Percentiles rank a stretch among this genome's conserved stretches.
These are phyloP conservation scores for Oryza meyeriana DNA, from an alignment of 176 grass and related monocot genomes.

Conservation along the genomic window DNA sequence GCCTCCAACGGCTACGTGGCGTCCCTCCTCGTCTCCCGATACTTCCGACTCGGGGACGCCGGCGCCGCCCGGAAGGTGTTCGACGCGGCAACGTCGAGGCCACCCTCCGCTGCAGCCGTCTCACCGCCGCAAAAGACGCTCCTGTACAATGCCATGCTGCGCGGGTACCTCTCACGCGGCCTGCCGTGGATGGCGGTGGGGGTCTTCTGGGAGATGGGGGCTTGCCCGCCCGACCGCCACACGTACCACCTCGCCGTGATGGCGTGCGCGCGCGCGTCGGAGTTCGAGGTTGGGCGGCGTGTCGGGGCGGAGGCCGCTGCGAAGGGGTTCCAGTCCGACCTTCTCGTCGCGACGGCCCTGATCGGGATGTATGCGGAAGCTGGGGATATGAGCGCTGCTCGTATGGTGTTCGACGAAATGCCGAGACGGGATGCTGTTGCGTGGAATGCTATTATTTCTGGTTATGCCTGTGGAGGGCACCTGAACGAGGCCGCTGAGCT, in stretches of 20 bases:
- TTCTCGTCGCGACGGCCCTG: conserved; percentile 54
- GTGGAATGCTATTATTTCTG: conserved; percentile 59
- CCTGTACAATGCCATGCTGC: conserved; percentile 69
- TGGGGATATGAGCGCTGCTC: conserved; percentile 33
- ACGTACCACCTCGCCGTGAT: conserved; percentile 59
- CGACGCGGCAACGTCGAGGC: conserved; percentile 17
- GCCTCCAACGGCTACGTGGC: conserved; percentile 46
- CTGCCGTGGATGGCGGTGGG: conserved; percentile 30
- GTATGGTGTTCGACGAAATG: conserved; percentile 61
- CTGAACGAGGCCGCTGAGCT: conserved; percentile 33
- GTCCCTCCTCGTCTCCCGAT: conserved; percentile 54
- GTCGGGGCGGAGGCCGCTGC: neutral
- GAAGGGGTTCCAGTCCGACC: conserved; percentile 40
- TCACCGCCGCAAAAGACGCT: conserved; percentile 34
- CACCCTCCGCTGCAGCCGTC: neutral
- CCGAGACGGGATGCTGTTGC: conserved; percentile 35
- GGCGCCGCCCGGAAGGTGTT: conserved; percentile 42
- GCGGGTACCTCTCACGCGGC: conserved; percentile 37
- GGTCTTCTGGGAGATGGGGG: conserved; percentile 36
- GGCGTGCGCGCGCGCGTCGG: conserved; percentile 35
- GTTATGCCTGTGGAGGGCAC: conserved; percentile 31
- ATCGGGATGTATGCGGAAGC: conserved; percentile 42
- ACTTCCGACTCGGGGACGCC: conserved; percentile 49
- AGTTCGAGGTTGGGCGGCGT: conserved; percentile 14
- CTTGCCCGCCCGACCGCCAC: conserved; percentile 41